These are phyloP conservation scores for Fagopyrum homotropicum DNA, from an alignment of 148 eudicot genomes.

Conservation along the genomic window DNA sequence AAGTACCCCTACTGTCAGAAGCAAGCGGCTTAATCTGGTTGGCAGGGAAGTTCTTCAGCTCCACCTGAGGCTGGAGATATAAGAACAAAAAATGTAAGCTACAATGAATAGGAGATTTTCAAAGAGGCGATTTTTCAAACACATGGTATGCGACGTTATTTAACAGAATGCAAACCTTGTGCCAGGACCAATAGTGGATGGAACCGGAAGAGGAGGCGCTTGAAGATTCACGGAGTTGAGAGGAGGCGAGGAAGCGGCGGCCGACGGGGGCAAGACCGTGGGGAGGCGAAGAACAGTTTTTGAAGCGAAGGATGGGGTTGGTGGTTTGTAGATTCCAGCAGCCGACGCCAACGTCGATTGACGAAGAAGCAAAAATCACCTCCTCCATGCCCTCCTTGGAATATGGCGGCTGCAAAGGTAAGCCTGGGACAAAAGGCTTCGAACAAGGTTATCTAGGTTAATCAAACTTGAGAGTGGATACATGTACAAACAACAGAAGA, in stretches of 20 bases:
- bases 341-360: slow-evolving; percentile 59
- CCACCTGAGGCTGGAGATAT: slow-evolving; percentile 71
- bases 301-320: slow-evolving; percentile 46
- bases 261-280: slow-evolving; percentile 67
- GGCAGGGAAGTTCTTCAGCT: slow-evolving; percentile 78
- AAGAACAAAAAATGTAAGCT: background rate
- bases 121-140: slow-evolving; percentile 1
- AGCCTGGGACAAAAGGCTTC: too few relatives aligned
- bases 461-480: too few relatives aligned
- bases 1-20: slow-evolving; percentile 63
- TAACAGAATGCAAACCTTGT: slow-evolving; percentile 39
- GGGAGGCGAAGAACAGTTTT: slow-evolving; percentile 55
- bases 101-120: background rate
- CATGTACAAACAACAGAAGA: too few relatives aligned
- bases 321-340: slow-evolving; percentile 68
- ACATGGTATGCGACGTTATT: background rate
- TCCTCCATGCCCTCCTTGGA: slow-evolving; percentile 19
- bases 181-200: slow-evolving; percentile 82
- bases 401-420: background rate
- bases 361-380: slow-evolving; percentile 54
- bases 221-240: slow-evolving; percentile 56
- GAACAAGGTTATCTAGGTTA: too few relatives aligned
- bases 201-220: slow-evolving; percentile 57
- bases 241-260: slow-evolving; percentile 62
- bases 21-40: slow-evolving; percentile 72